phyloP scores from a whole-genome alignment of 345 rosid species.

The Dipteronia dyeriana region DNA sequence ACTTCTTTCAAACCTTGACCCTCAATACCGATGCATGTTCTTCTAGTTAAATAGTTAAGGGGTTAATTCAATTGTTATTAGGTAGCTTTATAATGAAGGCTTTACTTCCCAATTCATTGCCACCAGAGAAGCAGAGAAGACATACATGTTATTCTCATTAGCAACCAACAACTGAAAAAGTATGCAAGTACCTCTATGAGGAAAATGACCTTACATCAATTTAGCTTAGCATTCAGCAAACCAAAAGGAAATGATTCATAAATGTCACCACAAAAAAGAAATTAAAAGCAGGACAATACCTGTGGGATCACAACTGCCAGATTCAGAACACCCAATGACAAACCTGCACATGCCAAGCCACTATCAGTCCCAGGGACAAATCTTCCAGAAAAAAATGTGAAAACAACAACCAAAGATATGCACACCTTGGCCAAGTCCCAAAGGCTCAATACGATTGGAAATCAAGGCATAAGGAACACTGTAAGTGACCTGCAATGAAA shows the following conservation, averaged over 20 bases:
- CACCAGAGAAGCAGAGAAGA: neutral
- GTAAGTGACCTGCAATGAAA: slow-evolving; percentile 74
- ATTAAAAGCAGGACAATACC: slow-evolving; percentile 40
- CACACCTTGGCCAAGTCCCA: slow-evolving; percentile 97
- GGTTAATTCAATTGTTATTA: neutral
- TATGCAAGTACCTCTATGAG: neutral
- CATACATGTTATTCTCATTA: neutral
- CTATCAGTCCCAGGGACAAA: slow-evolving; percentile 25
- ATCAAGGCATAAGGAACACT: slow-evolving; percentile 95
- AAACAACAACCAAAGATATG: slow-evolving; percentile 18
- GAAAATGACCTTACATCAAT: neutral
- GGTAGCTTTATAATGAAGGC: neutral
- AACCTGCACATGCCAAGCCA: slow-evolving; percentile 54
- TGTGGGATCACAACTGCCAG: slow-evolving; percentile 95
- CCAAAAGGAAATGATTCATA: neutral
- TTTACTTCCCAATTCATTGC: neutral
- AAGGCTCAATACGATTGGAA: slow-evolving; percentile 75
- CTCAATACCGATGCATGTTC: neutral
- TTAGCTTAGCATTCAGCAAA: slow-evolving; percentile 3
- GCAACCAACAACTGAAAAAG: neutral
- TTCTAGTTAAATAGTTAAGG: neutral
- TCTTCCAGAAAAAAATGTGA: slow-evolving; percentile 8
- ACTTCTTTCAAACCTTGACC: neutral
- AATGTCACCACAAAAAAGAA: neutral
- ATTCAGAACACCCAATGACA: slow-evolving; percentile 94